phyloP scores from a whole-genome alignment of 2,329 filamentous ascomycete species.

The Nemania sp. region DNA sequence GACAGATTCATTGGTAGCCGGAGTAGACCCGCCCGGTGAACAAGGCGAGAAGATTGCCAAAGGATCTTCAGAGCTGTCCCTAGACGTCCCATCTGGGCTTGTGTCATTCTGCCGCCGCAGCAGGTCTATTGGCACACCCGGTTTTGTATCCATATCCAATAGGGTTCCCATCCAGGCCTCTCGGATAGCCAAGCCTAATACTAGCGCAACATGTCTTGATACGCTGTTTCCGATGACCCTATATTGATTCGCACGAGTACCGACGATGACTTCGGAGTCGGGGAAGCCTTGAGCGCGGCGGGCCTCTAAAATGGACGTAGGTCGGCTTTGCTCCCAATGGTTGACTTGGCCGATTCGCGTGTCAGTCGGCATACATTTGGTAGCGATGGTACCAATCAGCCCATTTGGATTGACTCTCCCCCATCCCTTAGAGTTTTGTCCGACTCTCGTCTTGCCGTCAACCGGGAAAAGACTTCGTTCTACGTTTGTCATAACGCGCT shows the following conservation, averaged over 20 bases:
- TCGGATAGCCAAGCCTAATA: slow-evolving; percentile 72
- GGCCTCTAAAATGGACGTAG: slow-evolving; percentile 74
- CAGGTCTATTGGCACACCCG: neutral
- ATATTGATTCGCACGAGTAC: slow-evolving; percentile 66
- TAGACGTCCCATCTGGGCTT: neutral
- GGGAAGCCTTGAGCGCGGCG: slow-evolving; percentile 76
- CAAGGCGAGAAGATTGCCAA: slow-evolving; percentile 15
- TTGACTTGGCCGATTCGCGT: slow-evolving; percentile 65
- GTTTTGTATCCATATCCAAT: slow-evolving; percentile 32
- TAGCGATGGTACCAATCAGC: slow-evolving; percentile 74
- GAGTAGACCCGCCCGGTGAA: slow-evolving; percentile 32
- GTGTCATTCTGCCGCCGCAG: neutral
- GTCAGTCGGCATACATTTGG: slow-evolving; percentile 63
- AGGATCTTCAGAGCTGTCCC: slow-evolving; percentile 20
- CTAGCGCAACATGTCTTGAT: slow-evolving; percentile 73
- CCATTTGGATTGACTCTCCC: slow-evolving; percentile 63
- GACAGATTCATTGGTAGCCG: slow-evolving; percentile 41
- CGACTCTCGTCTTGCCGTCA: slow-evolving; percentile 22
- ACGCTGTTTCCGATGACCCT: slow-evolving; percentile 83
- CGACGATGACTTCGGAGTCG: slow-evolving; percentile 77
- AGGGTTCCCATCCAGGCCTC: slow-evolving; percentile 65
- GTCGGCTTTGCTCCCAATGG: slow-evolving; percentile 75
- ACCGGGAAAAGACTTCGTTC: slow-evolving; percentile 42
- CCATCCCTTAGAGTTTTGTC: slow-evolving; percentile 59
- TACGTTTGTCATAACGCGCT: slow-evolving; percentile 22